These are phyloP conservation scores for Paramecium sexaurelia DNA, from an alignment of 73 alveolate species.

Conservation along the genomic window DNA sequence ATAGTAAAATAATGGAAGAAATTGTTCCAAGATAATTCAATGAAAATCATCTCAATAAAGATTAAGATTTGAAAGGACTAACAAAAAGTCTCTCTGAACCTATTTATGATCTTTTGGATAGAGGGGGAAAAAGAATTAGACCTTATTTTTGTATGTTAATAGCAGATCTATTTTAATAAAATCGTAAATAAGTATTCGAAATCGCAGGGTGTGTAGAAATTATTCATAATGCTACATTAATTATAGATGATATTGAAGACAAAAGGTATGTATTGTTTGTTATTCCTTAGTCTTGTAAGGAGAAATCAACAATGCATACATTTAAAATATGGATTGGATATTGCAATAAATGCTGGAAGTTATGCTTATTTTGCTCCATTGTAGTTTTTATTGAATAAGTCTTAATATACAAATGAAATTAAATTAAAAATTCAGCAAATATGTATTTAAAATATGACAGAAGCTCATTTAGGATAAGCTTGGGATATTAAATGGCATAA, in stretches of 20 bases:
- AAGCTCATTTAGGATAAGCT: conserved; percentile 85
- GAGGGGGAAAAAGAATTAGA: conserved; percentile 94
- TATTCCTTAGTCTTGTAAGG: conserved; percentile 64
- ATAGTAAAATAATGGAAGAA: background rate
- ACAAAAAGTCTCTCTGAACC: conserved; percentile 63
- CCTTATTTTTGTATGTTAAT: conserved; percentile 71
- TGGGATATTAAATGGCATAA: conserved; percentile 92
- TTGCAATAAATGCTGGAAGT: conserved; percentile 86
- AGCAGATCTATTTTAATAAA: conserved; percentile 41
- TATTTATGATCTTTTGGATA: conserved; percentile 76
- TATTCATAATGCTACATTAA: conserved; percentile 86
- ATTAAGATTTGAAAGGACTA: background rate
- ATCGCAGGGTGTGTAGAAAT: conserved; percentile 72
- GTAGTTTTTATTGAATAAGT: conserved; percentile 39
- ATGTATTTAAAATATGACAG: conserved; percentile 75
- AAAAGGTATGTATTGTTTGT: background rate
- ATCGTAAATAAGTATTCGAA: background rate
- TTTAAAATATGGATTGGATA: conserved; percentile 83
- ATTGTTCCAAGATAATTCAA: background rate
- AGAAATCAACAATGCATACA: conserved; percentile 88
- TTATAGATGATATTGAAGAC: conserved; percentile 92
- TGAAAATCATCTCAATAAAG: background rate
- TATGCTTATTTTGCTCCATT: conserved; percentile 79
- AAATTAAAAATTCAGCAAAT: conserved; percentile 60
- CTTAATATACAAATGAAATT: background rate